Percentiles rank a stretch among this genome's conserved stretches.
phyloP scores from a whole-genome alignment of 2,329 filamentous ascomycete genomes.

The Beauveria pseudobassiana region DNA sequence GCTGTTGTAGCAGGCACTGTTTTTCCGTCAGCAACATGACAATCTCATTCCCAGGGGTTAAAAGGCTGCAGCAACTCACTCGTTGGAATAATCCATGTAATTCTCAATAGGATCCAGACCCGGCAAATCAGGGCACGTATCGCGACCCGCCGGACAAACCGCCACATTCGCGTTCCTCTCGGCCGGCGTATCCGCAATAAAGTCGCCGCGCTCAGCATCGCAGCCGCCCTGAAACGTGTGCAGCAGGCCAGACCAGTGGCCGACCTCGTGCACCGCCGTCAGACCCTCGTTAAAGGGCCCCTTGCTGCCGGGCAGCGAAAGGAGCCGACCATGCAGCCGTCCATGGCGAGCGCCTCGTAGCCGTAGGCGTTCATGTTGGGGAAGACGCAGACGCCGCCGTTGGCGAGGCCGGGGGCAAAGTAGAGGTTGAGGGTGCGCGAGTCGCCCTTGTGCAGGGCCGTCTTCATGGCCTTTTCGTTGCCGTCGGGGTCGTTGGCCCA shows the following conservation, averaged over 20 bases:
- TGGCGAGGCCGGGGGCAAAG: conserved; percentile 28
- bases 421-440: conserved; percentile 35
- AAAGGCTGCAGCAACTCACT: conserved; percentile 7
- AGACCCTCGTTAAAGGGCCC: conserved; percentile 11
- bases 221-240: conserved; percentile 29
- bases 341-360: conserved; percentile 2
- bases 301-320: conserved; percentile 9
- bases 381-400: conserved; percentile 35
- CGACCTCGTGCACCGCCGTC: conserved; percentile 25
- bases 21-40: not conserved
- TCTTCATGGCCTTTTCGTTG: not conserved
- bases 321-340: conserved; percentile 12
- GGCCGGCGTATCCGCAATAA: conserved; percentile 20
- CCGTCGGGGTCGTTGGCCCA: conserved; percentile 19
- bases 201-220: conserved; percentile 19
- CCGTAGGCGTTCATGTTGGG: conserved; percentile 17
- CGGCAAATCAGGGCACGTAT: conserved; percentile 17
- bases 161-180: conserved; percentile 11
- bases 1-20: conserved; percentile 30
- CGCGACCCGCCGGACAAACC: conserved; percentile 13
- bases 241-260: conserved; percentile 30
- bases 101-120: conserved; percentile 19
- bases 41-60: too few relatives aligned
- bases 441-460: conserved; percentile 26
- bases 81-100: conserved; percentile 22